Evolutionary conservation across 805 yeast species (phyloP).

Genomic region (Schizosaccharomyces osmophilus): DNA sequence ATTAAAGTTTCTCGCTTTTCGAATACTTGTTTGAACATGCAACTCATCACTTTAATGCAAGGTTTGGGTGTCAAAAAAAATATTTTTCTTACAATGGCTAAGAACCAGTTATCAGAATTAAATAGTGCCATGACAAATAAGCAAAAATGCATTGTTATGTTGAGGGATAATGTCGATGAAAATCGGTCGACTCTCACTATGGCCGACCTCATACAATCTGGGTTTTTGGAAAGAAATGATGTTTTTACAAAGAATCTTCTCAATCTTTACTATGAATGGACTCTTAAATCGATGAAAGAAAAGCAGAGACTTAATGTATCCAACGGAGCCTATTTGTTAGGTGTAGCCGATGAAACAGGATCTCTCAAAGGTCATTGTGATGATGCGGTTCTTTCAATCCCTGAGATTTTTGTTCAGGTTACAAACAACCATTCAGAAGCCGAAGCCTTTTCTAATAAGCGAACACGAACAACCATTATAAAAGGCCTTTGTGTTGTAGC

Average conservation of each 20-base stretch:
- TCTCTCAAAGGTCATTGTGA: constrained; percentile 3
- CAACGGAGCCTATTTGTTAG: constrained; percentile 2
- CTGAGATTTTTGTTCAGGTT: constrained; percentile 4
- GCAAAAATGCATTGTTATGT: neutral
- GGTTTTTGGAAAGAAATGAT: neutral
- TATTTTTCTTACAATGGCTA: constrained; percentile 1
- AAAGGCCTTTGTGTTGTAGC: constrained; percentile 3
- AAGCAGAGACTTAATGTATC: neutral
- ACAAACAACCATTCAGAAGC: neutral
- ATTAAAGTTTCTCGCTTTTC: neutral
- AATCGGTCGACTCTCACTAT: neutral
- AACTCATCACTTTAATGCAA: constrained; percentile 3
- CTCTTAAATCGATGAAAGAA: neutral
- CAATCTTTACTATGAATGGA: neutral
- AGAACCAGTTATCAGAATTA: neutral
- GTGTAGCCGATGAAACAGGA: constrained; percentile 4
- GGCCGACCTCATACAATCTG: neutral
- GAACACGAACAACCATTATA: neutral
- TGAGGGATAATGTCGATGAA: neutral
- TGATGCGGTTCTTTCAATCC: neutral
- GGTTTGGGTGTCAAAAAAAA: constrained; percentile 3
- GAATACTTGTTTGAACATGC: constrained; percentile 3
- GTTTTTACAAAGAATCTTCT: neutral
- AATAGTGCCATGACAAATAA: neutral
- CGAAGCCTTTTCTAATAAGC: neutral